Conservation (phyloP, 2,329 filamentous ascomycete species). For the Fusarium chuoi region DNA sequence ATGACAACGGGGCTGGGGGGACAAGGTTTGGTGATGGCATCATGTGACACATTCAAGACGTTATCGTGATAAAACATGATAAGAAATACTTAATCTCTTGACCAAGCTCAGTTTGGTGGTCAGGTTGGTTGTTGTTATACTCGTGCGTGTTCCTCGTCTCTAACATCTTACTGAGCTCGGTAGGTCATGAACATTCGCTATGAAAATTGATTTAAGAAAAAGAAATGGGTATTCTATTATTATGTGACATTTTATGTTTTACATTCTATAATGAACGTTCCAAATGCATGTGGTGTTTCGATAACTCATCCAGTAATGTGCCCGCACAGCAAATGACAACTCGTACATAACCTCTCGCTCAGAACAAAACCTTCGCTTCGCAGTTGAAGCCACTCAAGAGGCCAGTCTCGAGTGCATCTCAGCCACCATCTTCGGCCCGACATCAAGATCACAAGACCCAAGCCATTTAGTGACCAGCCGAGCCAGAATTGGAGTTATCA, state of each 20-base stretch:
- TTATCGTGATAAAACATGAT: neutral
- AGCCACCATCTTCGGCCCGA: neutral
- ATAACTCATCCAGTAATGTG: neutral
- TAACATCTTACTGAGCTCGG: accelerated
- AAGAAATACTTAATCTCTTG: neutral
- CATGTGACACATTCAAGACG: neutral
- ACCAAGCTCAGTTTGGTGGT: accelerated
- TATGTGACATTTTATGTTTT: neutral
- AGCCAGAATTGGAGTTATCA: slow-evolving; percentile 53
- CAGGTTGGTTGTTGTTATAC: accelerated
- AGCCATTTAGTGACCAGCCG: slow-evolving; percentile 4
- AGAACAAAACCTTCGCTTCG: neutral
- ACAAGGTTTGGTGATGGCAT: neutral
- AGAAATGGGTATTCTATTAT: neutral
- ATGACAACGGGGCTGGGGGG: neutral
- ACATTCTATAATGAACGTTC: neutral
- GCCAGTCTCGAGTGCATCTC: neutral
- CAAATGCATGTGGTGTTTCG: too few relatives aligned
- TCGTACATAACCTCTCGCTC: neutral
- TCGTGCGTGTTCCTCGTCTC: accelerated
- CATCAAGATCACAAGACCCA: accelerated
- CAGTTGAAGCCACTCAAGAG: neutral
- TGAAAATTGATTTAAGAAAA: neutral
- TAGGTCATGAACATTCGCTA: too few relatives aligned
- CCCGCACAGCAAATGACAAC: neutral